A percentile compares a stretch with the other conserved stretches of the same genome.
Evolutionary conservation across 257 asterid genomes (phyloP).

Genomic region (Rhazya stricta): DNA sequence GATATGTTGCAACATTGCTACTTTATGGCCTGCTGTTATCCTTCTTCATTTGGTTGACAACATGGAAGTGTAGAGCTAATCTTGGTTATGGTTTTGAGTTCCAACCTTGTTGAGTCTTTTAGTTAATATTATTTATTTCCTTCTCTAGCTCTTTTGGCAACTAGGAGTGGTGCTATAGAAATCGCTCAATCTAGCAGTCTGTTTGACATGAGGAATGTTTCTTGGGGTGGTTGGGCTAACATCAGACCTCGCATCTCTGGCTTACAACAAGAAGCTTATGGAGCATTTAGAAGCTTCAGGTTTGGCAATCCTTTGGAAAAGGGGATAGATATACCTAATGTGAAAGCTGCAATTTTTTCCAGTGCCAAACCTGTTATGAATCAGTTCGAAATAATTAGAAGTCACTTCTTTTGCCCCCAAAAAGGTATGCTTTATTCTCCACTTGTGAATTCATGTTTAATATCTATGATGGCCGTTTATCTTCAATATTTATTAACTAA

Average conservation of each 20-base stretch:
- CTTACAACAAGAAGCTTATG: slow-evolving; percentile 26
- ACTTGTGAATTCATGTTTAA: not conserved
- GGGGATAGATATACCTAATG: slow-evolving; percentile 27
- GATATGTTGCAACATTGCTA: not conserved
- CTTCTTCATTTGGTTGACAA: not conserved
- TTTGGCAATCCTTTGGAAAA: slow-evolving; percentile 28
- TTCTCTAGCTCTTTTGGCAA: slow-evolving; percentile 39
- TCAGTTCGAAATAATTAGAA: slow-evolving; percentile 36
- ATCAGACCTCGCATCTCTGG: slow-evolving; percentile 27
- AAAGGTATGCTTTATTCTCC: slow-evolving; percentile 36
- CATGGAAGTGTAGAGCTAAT: not conserved
- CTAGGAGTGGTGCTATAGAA: slow-evolving; percentile 41
- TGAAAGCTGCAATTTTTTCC: slow-evolving; percentile 32
- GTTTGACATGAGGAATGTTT: slow-evolving; percentile 25
- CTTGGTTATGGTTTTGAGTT: not conserved
- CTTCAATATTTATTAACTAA: not conserved
- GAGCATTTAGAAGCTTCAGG: slow-evolving; percentile 28
- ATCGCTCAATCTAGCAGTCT: slow-evolving; percentile 35
- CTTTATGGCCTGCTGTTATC: not conserved
- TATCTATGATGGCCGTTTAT: not conserved
- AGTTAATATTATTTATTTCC: slow-evolving; percentile 7
- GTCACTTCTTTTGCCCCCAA: slow-evolving; percentile 31
- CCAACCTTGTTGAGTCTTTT: not conserved
- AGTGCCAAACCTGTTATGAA: slow-evolving; percentile 29
- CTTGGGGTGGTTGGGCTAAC: slow-evolving; percentile 36